These are phyloP conservation scores for Ustilago loliicola DNA, from an alignment of 1,284 basidiomycete genomes.

Conservation along the genomic window DNA sequence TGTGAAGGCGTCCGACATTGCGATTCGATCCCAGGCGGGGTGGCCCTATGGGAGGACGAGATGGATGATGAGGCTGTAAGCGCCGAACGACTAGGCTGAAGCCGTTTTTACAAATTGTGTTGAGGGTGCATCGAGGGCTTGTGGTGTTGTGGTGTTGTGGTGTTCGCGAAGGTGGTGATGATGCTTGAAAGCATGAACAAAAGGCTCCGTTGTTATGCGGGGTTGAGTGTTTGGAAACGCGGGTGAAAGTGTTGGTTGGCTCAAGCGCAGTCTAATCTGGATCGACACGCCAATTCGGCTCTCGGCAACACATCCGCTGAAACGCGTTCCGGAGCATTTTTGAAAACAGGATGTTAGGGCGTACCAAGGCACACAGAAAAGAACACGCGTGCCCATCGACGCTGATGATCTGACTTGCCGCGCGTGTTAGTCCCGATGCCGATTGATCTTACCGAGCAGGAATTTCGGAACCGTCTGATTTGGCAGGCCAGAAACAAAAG, in stretches of 20 bases:
- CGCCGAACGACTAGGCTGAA: not conserved
- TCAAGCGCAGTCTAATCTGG: conserved; percentile 27
- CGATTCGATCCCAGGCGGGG: not conserved
- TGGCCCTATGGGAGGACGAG: not conserved
- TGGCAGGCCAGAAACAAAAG: conserved; percentile 11
- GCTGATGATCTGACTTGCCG: too few relatives aligned
- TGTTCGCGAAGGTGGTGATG: not conserved
- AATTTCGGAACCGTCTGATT: conserved; percentile 19
- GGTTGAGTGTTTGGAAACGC: conserved; percentile 8
- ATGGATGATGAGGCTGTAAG: not conserved
- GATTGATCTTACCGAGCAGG: too few relatives aligned
- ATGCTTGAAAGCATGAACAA: conserved; percentile 4
- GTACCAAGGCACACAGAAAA: too few relatives aligned
- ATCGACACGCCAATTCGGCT: conserved; percentile 17
- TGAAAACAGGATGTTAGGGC: too few relatives aligned
- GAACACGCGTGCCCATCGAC: too few relatives aligned
- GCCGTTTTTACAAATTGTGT: not conserved
- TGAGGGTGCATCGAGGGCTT: not conserved
- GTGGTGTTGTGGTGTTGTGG: not conserved
- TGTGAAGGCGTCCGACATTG: conserved; percentile 38
- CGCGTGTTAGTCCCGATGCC: too few relatives aligned
- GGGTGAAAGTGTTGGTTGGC: conserved; percentile 27
- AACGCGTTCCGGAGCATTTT: conserved; percentile 1
- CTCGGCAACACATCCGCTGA: conserved; percentile 21
- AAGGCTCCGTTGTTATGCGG: not conserved